Percentiles rank a stretch among this genome's conserved stretches.
These are phyloP conservation scores for Penicillium sp. DNA, from an alignment of 2,329 filamentous ascomycete genomes.

Conservation along the genomic window DNA sequence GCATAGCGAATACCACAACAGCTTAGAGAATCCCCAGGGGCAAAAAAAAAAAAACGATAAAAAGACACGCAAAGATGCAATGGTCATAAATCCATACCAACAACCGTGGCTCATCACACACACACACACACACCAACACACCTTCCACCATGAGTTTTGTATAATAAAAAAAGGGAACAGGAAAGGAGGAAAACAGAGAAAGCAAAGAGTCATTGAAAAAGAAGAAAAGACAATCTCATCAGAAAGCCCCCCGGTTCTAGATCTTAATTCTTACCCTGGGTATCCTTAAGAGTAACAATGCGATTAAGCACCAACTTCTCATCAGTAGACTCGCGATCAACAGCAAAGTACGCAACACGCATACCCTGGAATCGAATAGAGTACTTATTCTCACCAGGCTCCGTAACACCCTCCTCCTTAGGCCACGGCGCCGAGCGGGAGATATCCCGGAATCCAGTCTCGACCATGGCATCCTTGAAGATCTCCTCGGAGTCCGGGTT, in stretches of 20 bases:
- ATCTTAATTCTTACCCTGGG: conserved; percentile 30
- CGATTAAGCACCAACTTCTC: conserved; percentile 86
- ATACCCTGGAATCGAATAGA: conserved; percentile 88
- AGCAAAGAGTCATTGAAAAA: neutral
- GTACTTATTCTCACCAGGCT: conserved; percentile 52
- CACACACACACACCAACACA: conserved; percentile 4
- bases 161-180: neutral
- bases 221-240: neutral
- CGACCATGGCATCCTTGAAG: conserved; percentile 75
- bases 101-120: conserved; percentile 10
- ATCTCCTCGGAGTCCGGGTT: conserved; percentile 80
- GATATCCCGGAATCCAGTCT: conserved; percentile 80
- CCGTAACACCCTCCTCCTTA: conserved; percentile 63
- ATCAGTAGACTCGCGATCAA: conserved; percentile 75
- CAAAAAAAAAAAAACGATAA: neutral
- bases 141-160: neutral
- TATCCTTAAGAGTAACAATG: conserved; percentile 86
- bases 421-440: conserved; percentile 75
- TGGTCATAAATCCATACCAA: conserved; percentile 20
- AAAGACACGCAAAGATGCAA: conserved; percentile 17
- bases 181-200: neutral
- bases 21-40: neutral
- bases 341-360: conserved; percentile 63
- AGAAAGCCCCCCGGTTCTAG: neutral
- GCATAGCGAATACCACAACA: neutral